A percentile compares a stretch with the other conserved stretches of the same genome.
Evolutionary conservation across 257 asterid genomes (phyloP).

Genomic region (Marsdenia floribunda): DNA sequence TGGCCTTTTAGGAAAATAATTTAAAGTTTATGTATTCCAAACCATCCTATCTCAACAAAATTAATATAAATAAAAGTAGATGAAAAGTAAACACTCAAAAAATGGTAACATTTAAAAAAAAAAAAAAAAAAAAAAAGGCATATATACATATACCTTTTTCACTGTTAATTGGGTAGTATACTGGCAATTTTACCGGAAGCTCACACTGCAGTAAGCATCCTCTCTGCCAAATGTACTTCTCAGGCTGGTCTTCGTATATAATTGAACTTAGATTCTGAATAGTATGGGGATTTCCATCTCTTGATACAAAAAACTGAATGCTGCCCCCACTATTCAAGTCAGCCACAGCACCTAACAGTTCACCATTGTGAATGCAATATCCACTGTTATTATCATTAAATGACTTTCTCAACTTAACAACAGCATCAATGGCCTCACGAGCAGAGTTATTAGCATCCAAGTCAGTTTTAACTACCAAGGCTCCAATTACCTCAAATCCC

Average conservation of each 20-base stretch:
- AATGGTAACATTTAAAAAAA: neutral
- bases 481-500: conserved; percentile 86
- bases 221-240: conserved; percentile 63
- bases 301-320: conserved; percentile 55
- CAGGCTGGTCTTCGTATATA: conserved; percentile 62
- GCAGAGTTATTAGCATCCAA: conserved; percentile 33
- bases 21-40: neutral
- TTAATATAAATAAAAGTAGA: neutral
- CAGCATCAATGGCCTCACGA: conserved; percentile 51
- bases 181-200: conserved; percentile 64
- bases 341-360: conserved; percentile 58
- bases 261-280: conserved; percentile 41
- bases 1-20: neutral
- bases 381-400: conserved; percentile 24
- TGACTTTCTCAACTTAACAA: conserved; percentile 42
- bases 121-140: neutral
- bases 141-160: conserved; percentile 38
- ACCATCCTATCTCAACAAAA: no score
- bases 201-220: conserved; percentile 66
- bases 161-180: conserved; percentile 48
- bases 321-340: conserved; percentile 41
- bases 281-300: conserved; percentile 24
- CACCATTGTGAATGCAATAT: conserved; percentile 23
- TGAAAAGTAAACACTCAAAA: neutral
- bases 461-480: conserved; percentile 42